Evolutionary conservation across 1,139 yeast species (phyloP), one percentile per base, ranked within the genome.

Genomic region (Candida frijolesensis): DNA sequence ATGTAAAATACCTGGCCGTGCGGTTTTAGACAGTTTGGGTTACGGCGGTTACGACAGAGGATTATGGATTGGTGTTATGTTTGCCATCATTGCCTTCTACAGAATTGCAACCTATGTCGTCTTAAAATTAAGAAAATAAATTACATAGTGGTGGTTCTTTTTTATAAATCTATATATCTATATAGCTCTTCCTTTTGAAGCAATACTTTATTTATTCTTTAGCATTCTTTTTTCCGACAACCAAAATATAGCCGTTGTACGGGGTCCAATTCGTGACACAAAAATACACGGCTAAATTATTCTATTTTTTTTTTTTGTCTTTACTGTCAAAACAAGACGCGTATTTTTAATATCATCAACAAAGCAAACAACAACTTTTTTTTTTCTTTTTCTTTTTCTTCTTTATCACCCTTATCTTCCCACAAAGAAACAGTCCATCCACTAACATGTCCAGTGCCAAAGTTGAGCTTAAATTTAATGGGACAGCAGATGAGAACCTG

Each of bases 391-490:
- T 1, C n/a, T 18, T 18, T 7, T 35, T 35, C 25, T 16, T 16
- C 25, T 11, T 10, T 34, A 14, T 14, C 25, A 35, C 10, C 10
- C 4, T n/a, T 12, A 30, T 5, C 34, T 11, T 30, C 34, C 34
- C 2, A 18, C 39, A 35, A 35, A 18, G 4, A 10, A 4, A 34
- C 18, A 14, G 29, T 25, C 10, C 9, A 25, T 9, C 43, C 29
- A 30, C 2, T 30, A 29, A 4, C 46, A 80, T 83, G 87, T 80
- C 87, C 1, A 75, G 85, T 50, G 72, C 82, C 5, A 76, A 89
- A 55, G 92, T 92, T 4, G 95, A 87, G 57, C 74, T 87, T 53
- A 87, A 85, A 68, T 87, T 88, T 67, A 65, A 82, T 10, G 96
- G 87, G 56, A 72, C 73, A 46, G 71, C 74, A 29, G 90, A 85